A percentile compares a stretch with the other conserved stretches of the same genome.
These are phyloP conservation scores for Ceratocystis cubensis DNA, from an alignment of 2,329 filamentous ascomycete genomes.

Conservation along the genomic window DNA sequence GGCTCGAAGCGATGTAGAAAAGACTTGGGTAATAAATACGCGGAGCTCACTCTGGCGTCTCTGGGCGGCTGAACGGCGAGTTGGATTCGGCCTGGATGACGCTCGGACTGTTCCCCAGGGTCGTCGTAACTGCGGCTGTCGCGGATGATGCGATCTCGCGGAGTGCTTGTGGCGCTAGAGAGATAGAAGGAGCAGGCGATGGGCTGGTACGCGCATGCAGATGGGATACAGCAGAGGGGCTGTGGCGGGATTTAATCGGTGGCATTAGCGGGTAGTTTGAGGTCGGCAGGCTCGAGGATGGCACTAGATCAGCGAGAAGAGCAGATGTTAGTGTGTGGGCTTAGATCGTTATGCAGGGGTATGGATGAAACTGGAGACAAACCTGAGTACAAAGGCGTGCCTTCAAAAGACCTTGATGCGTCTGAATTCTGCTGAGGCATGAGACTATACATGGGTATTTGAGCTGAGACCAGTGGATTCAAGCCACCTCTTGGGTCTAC, in stretches of 20 bases:
- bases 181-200: not conserved
- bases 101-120: not conserved
- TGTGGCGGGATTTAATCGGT: not conserved
- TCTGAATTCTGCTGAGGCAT: not conserved
- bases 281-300: not conserved
- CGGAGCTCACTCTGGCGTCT: too few relatives aligned
- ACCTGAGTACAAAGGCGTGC: slow-evolving; percentile 1
- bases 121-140: not conserved
- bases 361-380: not conserved
- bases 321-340: not conserved
- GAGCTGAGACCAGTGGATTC: not conserved
- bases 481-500: not conserved
- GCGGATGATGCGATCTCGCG: not conserved
- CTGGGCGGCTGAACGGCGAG: too few relatives aligned
- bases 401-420: not conserved
- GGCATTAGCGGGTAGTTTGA: not conserved
- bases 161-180: not conserved
- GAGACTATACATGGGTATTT: not conserved
- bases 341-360: not conserved
- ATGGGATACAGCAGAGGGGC: not conserved
- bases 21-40: too few relatives aligned
- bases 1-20: too few relatives aligned
- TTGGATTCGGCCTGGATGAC: not conserved
- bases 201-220: not conserved
- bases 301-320: not conserved